A percentile compares a stretch with the other conserved stretches of the same genome.
phyloP scores from a whole-genome alignment of 768 basidiomycete genomes.

The Mycena maculata region DNA sequence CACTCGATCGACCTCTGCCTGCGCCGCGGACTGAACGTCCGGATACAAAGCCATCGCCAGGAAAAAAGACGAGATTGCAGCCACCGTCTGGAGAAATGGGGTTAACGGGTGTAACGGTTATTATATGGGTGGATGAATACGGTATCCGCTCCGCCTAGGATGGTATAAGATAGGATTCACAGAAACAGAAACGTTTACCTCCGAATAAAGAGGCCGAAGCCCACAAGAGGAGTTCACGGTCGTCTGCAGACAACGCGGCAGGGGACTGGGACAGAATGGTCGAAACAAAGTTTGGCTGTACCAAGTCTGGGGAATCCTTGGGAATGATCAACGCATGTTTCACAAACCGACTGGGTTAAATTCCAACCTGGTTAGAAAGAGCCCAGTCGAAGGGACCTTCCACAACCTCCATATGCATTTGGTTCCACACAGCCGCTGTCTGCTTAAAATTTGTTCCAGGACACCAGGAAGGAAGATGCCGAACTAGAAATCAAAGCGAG shows the following conservation, averaged over 20 bases:
- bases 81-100: slow-evolving; percentile 21
- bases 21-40: slow-evolving; percentile 40
- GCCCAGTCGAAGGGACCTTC: slow-evolving; percentile 16
- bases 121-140: background rate
- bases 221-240: slow-evolving; percentile 30
- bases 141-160: slow-evolving; percentile 21
- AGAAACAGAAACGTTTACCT: slow-evolving; percentile 12
- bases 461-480: slow-evolving; percentile 42
- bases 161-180: background rate
- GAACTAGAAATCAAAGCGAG: slow-evolving; percentile 22
- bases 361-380: background rate
- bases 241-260: slow-evolving; percentile 4
- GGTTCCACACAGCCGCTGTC: slow-evolving; percentile 15
- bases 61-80: slow-evolving; percentile 15
- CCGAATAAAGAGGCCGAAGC: slow-evolving; percentile 31
- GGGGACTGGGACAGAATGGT: slow-evolving; percentile 12
- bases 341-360: background rate
- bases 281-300: slow-evolving; percentile 19
- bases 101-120: background rate
- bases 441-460: slow-evolving; percentile 39
- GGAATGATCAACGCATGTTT: background rate
- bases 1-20: slow-evolving; percentile 41
- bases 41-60: slow-evolving; percentile 39
- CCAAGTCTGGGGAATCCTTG: slow-evolving; percentile 1
- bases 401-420: slow-evolving; percentile 13